Base-by-base conservation (phyloP, 2,329 filamentous ascomycete genomes). In the Aaosphaeria pasadenensis region DNA sequence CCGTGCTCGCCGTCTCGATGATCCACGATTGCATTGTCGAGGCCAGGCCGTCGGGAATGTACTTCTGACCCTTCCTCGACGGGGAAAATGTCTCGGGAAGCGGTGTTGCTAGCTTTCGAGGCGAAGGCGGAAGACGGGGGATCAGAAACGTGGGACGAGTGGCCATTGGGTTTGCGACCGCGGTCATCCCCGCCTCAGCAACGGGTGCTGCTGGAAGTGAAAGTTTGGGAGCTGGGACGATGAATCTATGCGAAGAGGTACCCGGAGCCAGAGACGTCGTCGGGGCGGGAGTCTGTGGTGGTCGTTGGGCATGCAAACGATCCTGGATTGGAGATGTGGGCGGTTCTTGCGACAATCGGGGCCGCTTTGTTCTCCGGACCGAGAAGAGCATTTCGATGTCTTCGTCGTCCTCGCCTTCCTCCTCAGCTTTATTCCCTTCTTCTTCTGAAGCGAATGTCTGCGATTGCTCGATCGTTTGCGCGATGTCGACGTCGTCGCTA, bases 1-100 rank as follows among this genome's bases (percentile, higher is more conserved):
- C 58, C 4, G 57, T 56, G 39, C 57, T 59, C 6, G 66, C 66
- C 4, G 62, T 54, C 35, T 79, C 77, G 11, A 81, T 62, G 9
- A 83, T 66, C 78, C 78, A 82, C 11, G 70, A 65, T 43, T 77
- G 71, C 30, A 80, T 59, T 42, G 72, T 75, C 1, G 72, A 69
- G 3, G 79, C 79, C 46, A 80, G 63, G 1, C 79, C 79, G 4
- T 72, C 71, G 1, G 73, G 63, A 0, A 79, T 41, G 52, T 77
- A 81, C 54, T 76, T 76, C 51, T 77, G 71, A 0, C 71, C 73
- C 49, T 73, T 74, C 29, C 77, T 70, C 42, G 76, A 74, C 1
- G 80, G 79, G 0, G 78, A 81, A 60, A 82, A 82, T 36, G 75
- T 71, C 38, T 79, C 75, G 1, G 79, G 78, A 0, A 78, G 63